phyloP scores from a whole-genome alignment of 2,329 filamentous ascomycete species.

The Aspergillus floridensis region DNA sequence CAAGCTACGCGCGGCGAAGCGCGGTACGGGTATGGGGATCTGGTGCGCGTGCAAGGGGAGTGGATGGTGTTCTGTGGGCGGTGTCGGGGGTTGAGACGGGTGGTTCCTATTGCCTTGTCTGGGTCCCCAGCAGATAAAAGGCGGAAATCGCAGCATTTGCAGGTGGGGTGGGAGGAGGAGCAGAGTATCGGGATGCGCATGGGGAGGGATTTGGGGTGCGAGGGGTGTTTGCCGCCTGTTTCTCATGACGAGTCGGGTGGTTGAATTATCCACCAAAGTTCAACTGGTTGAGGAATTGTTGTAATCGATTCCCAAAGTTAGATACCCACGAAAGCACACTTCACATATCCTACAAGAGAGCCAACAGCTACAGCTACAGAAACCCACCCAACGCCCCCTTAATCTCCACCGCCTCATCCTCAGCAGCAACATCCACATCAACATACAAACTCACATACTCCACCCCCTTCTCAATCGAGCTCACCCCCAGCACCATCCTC shows the following conservation, averaged over 20 bases:
- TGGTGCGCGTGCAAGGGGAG: slow-evolving; percentile 18
- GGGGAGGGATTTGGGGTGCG: not conserved
- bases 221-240: not conserved
- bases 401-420: not conserved
- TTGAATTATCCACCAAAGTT: no score
- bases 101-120: not conserved
- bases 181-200: not conserved
- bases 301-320: no score
- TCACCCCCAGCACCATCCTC: not conserved
- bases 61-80: slow-evolving; percentile 24
- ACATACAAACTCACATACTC: not conserved
- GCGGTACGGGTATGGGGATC: slow-evolving; percentile 27
- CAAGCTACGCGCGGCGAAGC: slow-evolving; percentile 16
- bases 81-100: slow-evolving; percentile 20
- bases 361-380: not conserved
- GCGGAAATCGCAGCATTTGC: not conserved
- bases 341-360: no score
- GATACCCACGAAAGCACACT: no score
- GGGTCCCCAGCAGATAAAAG: no score
- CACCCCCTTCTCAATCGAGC: not conserved
- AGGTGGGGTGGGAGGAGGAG: slow-evolving; percentile 8
- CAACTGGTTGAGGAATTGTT: no score
- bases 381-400: not conserved
- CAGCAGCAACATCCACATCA: not conserved
- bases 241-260: no score